These are phyloP conservation scores for Triticum urartu DNA, from an alignment of 176 grass and related monocot species.

Conservation along the genomic window DNA sequence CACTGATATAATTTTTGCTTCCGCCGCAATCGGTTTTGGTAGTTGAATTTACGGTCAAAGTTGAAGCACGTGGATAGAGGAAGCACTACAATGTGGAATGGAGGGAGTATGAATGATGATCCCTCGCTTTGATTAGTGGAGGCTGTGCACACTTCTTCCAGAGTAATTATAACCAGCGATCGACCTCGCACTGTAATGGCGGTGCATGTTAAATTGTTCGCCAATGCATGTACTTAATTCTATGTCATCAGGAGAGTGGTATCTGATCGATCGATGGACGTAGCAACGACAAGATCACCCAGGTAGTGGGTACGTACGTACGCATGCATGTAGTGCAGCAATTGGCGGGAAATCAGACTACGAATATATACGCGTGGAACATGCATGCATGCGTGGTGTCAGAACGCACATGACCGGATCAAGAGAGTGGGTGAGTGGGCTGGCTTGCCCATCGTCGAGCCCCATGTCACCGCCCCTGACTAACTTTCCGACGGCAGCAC, in stretches of 20 bases:
- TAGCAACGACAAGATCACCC: not conserved
- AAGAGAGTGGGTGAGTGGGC: too few relatives aligned
- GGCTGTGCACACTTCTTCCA: constrained; percentile 14
- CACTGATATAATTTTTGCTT: too few relatives aligned
- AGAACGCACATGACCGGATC: too few relatives aligned
- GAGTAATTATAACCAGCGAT: not conserved
- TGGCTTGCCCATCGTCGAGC: too few relatives aligned
- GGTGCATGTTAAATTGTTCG: not conserved
- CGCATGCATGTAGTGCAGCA: not conserved
- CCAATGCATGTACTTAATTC: not conserved
- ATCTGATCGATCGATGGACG: not conserved
- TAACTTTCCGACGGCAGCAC: constrained; percentile 17
- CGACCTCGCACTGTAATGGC: too few relatives aligned
- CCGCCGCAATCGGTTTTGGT: too few relatives aligned
- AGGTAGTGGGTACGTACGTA: not conserved
- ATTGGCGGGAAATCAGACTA: not conserved
- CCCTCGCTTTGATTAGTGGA: constrained; percentile 44
- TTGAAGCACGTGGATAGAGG: too few relatives aligned
- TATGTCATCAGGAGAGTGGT: not conserved
- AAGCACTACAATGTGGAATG: too few relatives aligned
- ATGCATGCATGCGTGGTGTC: not conserved
- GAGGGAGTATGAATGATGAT: not conserved
- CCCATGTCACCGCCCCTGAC: too few relatives aligned
- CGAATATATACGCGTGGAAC: too few relatives aligned
- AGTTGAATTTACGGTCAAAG: too few relatives aligned